Conservation (phyloP, 192 early-diverging fungal species). For the Gryganskiella cystojenkinii region DNA sequence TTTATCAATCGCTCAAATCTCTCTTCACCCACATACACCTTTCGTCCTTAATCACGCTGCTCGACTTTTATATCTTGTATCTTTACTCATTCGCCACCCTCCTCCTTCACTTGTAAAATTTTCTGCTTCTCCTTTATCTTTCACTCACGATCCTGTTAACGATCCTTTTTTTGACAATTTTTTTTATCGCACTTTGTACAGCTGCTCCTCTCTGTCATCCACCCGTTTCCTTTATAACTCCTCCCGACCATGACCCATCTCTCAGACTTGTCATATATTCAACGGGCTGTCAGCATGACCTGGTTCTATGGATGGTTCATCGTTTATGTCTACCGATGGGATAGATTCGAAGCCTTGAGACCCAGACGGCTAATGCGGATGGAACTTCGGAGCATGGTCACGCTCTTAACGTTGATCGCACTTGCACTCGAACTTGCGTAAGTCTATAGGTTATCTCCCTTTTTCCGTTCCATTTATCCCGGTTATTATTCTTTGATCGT, state of each 20-base stretch:
- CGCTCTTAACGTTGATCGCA: constrained; percentile 15
- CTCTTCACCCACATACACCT: too few species aligned
- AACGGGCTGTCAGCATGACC: constrained; percentile 18
- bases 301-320: constrained; percentile 47
- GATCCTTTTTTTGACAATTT: too few species aligned
- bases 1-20: too few species aligned
- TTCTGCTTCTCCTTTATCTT: too few species aligned
- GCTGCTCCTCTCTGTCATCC: neutral
- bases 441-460: too few species aligned
- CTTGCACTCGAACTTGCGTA: constrained; percentile 37
- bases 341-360: constrained; percentile 41
- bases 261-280: constrained; percentile 39
- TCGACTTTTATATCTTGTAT: too few species aligned
- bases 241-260: constrained; percentile 48
- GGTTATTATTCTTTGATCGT: neutral
- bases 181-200: too few species aligned
- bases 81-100: too few species aligned
- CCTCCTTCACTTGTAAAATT: too few species aligned
- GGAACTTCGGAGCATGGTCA: constrained; percentile 40
- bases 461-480: neutral
- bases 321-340: constrained; percentile 32
- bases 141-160: too few species aligned
- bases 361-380: constrained; percentile 19
- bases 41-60: too few species aligned
- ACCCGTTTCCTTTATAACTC: too few species aligned